Conservation (phyloP, 768 basidiomycete species). For the Ramaria rubella region DNA sequence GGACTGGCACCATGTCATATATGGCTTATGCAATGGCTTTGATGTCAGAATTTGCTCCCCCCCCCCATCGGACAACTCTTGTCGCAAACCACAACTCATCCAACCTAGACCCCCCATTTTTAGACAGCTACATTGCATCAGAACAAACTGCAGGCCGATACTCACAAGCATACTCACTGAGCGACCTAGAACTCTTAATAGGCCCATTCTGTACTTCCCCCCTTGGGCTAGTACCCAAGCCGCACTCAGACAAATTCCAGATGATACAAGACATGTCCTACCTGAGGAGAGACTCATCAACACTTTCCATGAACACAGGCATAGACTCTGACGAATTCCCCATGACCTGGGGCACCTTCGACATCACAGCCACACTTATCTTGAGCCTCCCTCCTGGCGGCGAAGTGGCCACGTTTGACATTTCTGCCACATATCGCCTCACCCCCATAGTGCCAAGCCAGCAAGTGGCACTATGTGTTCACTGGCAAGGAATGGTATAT, state of each 20-base stretch:
- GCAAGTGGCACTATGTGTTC: slow-evolving; percentile 25
- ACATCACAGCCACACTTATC: too few relatives aligned
- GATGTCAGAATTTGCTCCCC: slow-evolving; percentile 25
- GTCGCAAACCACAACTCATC: slow-evolving; percentile 35
- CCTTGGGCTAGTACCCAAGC: too few relatives aligned
- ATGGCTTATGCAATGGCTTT: slow-evolving; percentile 32
- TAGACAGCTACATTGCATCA: slow-evolving; percentile 26
- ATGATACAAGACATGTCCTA: slow-evolving; percentile 32
- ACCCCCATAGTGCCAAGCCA: slow-evolving; percentile 28
- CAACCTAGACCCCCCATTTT: slow-evolving; percentile 32
- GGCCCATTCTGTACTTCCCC: too few relatives aligned
- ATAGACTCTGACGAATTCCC: slow-evolving; percentile 28
- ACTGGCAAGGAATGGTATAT: too few relatives aligned
- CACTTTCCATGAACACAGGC: slow-evolving; percentile 25
- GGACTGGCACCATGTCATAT: slow-evolving; percentile 20
- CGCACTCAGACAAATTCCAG: slow-evolving; percentile 17
- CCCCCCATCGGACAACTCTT: slow-evolving; percentile 16
- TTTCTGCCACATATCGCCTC: slow-evolving; percentile 32
- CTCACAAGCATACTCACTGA: slow-evolving; percentile 24
- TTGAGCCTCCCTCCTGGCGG: too few relatives aligned
- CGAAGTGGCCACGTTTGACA: slow-evolving; percentile 33
- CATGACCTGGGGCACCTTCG: too few relatives aligned
- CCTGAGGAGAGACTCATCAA: slow-evolving; percentile 18
- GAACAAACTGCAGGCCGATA: slow-evolving; percentile 29
- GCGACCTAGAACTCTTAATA: too few relatives aligned